Percentiles rank a stretch among this genome's conserved stretches.
These are phyloP conservation scores for Populus nigra DNA, from an alignment of 345 rosid species.

Conservation along the genomic window DNA sequence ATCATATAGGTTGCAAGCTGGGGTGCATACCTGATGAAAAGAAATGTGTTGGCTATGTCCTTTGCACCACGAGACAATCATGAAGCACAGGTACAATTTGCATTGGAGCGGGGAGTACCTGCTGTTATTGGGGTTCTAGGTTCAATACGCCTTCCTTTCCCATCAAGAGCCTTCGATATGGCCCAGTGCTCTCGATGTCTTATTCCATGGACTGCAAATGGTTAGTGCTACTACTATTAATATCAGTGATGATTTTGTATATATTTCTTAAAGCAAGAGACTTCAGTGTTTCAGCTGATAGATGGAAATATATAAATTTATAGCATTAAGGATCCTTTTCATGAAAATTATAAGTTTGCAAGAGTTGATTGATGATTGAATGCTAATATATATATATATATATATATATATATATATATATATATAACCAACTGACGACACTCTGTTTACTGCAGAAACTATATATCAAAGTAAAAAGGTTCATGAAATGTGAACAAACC, in stretches of 20 bases:
- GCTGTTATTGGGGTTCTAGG: constrained; percentile 93
- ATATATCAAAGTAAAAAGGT: not conserved
- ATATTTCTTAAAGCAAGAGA: not conserved
- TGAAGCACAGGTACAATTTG: constrained; percentile 98
- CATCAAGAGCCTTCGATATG: constrained; percentile 95
- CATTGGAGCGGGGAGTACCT: constrained; percentile 97
- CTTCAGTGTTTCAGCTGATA: not conserved
- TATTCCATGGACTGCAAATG: constrained; percentile 86
- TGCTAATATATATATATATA: too few relatives aligned
- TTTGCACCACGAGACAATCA: constrained; percentile 97
- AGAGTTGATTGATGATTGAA: not conserved
- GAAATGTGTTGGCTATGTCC: constrained; percentile 88
- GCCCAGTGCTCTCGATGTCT: constrained; percentile 97
- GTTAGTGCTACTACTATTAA: constrained; percentile 33
- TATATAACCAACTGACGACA: too few relatives aligned
- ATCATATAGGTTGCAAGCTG: constrained; percentile 85
- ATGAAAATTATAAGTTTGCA: not conserved
- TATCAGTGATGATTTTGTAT: not conserved
- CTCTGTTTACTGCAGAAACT: not conserved
- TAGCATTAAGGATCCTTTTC: not conserved
- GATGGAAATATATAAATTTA: not conserved
- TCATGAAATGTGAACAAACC: not conserved
- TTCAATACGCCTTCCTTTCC: constrained; percentile 76
- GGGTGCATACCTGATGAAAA: constrained; percentile 90
- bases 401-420: too few relatives aligned